Evolutionary conservation across 768 basidiomycete genomes (phyloP), one percentile per base, ranked within the genome.

Genomic region (Baorangia bicolor): DNA sequence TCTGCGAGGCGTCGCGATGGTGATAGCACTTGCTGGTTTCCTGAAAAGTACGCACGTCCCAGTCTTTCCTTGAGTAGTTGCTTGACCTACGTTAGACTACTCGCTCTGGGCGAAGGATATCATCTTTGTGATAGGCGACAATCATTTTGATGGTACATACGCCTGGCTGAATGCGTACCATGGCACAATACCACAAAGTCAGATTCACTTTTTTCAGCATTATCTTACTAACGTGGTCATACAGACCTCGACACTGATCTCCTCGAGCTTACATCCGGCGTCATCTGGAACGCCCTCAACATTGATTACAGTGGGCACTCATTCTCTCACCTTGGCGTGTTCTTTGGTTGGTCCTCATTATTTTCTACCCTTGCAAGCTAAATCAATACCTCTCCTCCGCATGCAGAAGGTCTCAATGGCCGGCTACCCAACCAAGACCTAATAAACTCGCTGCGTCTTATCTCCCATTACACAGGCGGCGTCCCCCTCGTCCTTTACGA

Each of bases 221-320:
- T 57, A 25, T 28, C 10, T 30, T 23, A 18, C 50, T 59, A 23
- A 62, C 35, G 3, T 31, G 20, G 12, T 16, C 27, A 21, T 27
- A 8, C 35, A 94, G 93, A 88, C 65, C 75, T 94, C 18, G 61
- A 75, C n/a, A 81, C 82, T 1, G 84, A 90, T 34, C 74, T 78
- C 10, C 76, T 97, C 35, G 71, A 76, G 33, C 66, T 91, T 23
- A 70, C 83, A 2, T 92, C 92, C 3, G 95, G 94, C 4, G 88
- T 94, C 7, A 90, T 99, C 40, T 99, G 97, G 97, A 93, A 91
- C 1, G 94, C 94, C 12, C 73, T 99, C 43, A 90, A 90, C 62
- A 84, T 99, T 40, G 97, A 98, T 69, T 98, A 98, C 70, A 92
- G 94, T 1, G 91, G 94, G 0, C 96, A 99, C 72, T 98, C 95